Conservation (phyloP, 768 basidiomycete species). For the Boletus sp. region DNA sequence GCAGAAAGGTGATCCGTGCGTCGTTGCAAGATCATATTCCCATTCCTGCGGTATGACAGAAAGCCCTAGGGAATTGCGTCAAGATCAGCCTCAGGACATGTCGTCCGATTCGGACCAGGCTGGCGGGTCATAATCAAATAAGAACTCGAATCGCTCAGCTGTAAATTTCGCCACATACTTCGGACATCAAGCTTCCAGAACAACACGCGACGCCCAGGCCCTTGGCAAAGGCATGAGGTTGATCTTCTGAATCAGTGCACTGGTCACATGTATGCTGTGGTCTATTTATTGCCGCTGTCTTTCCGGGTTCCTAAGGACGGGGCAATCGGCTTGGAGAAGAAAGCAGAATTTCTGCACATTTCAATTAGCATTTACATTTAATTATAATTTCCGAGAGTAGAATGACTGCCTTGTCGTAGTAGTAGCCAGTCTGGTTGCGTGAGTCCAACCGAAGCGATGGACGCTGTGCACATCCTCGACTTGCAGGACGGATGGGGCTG, state of each 20-base stretch:
- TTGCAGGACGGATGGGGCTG: no score
- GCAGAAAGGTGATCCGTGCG: not conserved
- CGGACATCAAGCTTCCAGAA: not conserved
- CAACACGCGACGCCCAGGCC: not conserved
- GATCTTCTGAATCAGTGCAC: not conserved
- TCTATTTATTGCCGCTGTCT: no score
- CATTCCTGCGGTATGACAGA: not conserved
- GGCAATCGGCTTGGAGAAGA: no score
- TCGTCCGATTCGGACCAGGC: no score
- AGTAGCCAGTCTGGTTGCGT: not conserved
- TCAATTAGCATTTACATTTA: no score
- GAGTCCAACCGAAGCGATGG: no score
- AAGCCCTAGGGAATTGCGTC: no score
- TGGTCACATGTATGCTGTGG: not conserved
- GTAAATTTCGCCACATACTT: no score
- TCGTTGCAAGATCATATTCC: not conserved
- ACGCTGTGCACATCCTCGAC: no score
- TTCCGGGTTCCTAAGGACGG: not conserved
- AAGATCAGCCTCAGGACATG: no score
- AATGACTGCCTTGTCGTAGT: not conserved
- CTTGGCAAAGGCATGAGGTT: not conserved
- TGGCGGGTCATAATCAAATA: not conserved
- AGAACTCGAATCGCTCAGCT: no score
- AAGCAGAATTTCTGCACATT: not conserved
- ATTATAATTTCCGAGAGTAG: no score